Evolutionary conservation across 1,284 basidiomycete species (phyloP).

Genomic region (Erythrobasidium hasegawianum): DNA sequence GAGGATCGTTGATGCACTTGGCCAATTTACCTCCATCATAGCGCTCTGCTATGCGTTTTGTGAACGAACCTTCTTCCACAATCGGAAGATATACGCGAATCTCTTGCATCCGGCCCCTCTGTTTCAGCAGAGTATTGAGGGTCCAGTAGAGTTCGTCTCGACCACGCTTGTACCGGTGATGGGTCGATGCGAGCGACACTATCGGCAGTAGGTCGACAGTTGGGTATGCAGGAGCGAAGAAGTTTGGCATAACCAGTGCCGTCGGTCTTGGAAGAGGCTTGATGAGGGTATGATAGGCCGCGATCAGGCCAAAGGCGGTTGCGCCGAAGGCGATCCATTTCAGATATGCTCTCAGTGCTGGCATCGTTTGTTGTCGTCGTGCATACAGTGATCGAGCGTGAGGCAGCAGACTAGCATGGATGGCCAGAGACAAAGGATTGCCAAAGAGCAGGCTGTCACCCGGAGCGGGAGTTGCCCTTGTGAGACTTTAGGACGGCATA

Average conservation of each 20-base stretch:
- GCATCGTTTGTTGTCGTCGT: too few species aligned
- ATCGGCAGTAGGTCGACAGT: neutral
- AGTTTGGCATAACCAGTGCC: neutral
- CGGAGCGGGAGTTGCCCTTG: too few species aligned
- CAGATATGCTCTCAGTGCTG: too few species aligned
- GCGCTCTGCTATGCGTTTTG: neutral
- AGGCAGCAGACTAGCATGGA: too few species aligned
- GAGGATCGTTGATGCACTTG: neutral
- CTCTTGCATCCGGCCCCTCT: neutral
- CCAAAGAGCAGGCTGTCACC: too few species aligned
- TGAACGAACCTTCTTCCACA: constrained; percentile 4
- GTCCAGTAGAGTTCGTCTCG: constrained; percentile 19
- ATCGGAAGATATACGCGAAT: constrained; percentile 21
- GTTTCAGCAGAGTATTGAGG: constrained; percentile 14
- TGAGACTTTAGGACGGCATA: too few species aligned
- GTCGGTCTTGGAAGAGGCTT: neutral
- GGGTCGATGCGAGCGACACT: constrained; percentile 20
- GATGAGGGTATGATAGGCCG: neutral
- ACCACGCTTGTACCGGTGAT: neutral
- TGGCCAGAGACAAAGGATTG: too few species aligned
- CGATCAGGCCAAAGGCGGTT: neutral
- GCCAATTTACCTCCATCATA: neutral
- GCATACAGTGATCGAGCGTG: too few species aligned
- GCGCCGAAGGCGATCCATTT: too few species aligned
- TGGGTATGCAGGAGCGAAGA: neutral